phyloP scores from a whole-genome alignment of 2,329 filamentous ascomycete genomes.

The Trichoderma aggressivum region DNA sequence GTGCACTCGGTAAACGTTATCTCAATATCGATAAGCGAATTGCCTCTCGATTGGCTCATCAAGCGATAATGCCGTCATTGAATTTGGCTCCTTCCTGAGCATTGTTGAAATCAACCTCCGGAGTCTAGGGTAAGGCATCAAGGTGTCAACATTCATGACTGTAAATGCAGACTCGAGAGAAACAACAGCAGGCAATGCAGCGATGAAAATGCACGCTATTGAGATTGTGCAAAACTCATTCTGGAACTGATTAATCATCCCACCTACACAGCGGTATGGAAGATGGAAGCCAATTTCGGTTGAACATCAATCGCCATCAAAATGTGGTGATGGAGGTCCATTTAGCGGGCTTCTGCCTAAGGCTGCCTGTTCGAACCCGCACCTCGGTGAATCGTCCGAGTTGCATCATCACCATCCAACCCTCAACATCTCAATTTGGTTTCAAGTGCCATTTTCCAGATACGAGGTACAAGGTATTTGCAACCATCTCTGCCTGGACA shows the following conservation, averaged over 20 bases:
- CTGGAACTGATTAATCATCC: background rate
- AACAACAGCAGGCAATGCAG: background rate
- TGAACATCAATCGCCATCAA: background rate
- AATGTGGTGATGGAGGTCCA: background rate
- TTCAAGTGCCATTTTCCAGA: background rate
- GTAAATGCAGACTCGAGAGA: background rate
- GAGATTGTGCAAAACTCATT: too few relatives aligned
- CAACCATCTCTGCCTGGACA: background rate
- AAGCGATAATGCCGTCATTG: background rate
- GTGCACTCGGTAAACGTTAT: background rate
- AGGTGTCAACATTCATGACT: background rate
- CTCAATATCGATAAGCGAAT: background rate
- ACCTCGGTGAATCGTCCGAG: background rate
- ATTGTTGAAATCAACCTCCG: background rate
- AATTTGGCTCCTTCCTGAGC: background rate
- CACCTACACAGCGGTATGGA: too few relatives aligned
- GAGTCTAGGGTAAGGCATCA: background rate
- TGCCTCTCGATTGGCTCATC: background rate
- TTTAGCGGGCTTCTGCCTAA: background rate
- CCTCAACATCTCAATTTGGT: background rate
- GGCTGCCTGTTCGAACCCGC: background rate
- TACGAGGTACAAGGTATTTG: background rate
- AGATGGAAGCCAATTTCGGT: background rate
- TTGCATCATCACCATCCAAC: background rate
- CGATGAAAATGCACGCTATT: background rate